Percentiles rank a stretch among this genome's conserved stretches.
Conservation (phyloP, 805 yeast genomes). For the Nakazawaea sp. region DNA sequence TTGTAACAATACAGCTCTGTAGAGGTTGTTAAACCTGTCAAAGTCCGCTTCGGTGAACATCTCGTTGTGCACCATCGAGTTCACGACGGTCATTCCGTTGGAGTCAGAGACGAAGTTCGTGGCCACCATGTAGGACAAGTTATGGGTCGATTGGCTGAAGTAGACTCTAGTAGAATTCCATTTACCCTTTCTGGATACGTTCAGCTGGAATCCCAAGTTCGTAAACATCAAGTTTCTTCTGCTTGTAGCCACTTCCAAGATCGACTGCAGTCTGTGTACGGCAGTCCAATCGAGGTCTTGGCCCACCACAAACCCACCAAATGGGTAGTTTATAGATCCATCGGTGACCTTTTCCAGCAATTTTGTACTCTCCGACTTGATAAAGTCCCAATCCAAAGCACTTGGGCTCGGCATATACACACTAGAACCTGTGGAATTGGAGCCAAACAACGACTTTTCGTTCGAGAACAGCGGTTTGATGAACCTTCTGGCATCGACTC, state of each 20-base stretch:
- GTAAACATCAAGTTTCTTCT: constrained; percentile 7
- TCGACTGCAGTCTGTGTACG: background rate
- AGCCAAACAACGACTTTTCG: constrained; percentile 1
- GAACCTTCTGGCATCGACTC: constrained; percentile 7
- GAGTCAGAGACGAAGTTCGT: constrained; percentile 1
- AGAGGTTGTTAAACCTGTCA: background rate
- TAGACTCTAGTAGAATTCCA: no score
- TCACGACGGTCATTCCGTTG: constrained; percentile 7
- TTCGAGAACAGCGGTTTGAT: background rate
- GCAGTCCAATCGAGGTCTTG: constrained; percentile 1
- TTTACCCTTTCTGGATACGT: no score
- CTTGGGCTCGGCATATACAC: background rate
- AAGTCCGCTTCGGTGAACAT: background rate
- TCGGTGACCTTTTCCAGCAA: background rate
- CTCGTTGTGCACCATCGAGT: constrained; percentile 6
- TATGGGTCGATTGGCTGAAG: constrained; percentile 6
- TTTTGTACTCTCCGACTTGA: background rate
- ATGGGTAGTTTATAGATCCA: background rate
- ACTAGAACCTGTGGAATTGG: constrained; percentile 4
- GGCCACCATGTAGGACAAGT: constrained; percentile 1
- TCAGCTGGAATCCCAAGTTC: no score
- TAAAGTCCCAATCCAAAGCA: background rate
- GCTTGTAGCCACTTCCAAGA: background rate
- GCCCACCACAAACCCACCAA: background rate
- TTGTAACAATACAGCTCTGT: no score